Evolutionary conservation across 345 rosid species (phyloP).

Genomic region (Citrus reticulata): DNA sequence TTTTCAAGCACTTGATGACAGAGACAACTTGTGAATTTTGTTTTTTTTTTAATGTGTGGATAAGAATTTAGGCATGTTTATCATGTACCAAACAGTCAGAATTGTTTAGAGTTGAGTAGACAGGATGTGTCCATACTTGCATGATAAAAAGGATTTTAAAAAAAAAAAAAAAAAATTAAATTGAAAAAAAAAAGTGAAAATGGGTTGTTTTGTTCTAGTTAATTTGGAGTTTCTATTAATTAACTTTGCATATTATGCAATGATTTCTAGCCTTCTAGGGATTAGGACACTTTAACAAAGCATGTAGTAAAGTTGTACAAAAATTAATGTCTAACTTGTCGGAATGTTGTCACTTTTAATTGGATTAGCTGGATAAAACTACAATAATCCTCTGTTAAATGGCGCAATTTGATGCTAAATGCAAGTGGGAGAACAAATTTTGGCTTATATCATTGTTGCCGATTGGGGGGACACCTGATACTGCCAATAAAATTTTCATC

Average conservation of each 20-base stretch:
- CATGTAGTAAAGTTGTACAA: conserved; percentile 17
- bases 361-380: not conserved
- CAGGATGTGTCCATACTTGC: not conserved
- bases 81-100: not conserved
- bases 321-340: conserved; percentile 14
- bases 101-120: conserved; percentile 13
- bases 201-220: not conserved
- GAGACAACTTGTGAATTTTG: conserved; percentile 12
- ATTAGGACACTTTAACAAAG: conserved; percentile 37
- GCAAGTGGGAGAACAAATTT: not conserved
- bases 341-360: conserved; percentile 11
- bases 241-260: conserved; percentile 12
- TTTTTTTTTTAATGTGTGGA: conserved; percentile 8
- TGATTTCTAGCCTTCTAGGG: conserved; percentile 21
- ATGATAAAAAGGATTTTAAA: conserved; percentile 4
- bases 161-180: not conserved
- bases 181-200: not conserved
- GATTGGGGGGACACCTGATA: conserved; percentile 11
- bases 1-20: conserved; percentile 24
- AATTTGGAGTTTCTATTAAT: conserved; percentile 2
- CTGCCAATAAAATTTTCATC: not conserved
- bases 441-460: conserved; percentile 10
- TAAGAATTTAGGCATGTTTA: conserved; percentile 25
- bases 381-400: not conserved
- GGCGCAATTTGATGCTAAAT: conserved; percentile 6